Base-by-base conservation (phyloP, 1,139 yeast species). In the Tardiomyces blankii region DNA sequence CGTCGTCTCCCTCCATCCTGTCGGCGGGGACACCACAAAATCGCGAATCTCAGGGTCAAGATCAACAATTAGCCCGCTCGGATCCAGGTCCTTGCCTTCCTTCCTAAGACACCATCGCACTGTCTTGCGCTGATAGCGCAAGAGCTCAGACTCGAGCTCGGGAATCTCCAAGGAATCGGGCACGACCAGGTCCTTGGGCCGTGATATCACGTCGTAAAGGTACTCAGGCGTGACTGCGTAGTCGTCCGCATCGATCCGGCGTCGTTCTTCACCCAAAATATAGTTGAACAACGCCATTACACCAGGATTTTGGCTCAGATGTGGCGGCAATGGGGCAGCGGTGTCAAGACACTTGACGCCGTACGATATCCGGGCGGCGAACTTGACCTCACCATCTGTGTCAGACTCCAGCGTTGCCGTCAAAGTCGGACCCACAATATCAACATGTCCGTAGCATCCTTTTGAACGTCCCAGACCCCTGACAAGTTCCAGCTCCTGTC, bases 111-210 rank as follows among this genome's bases (percentile, higher is more conserved):
- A 66, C 94, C 94, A 85, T 23, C 69, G 61, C 0, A 85, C 74
- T 0, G 91, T 73, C 44, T 74, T 76, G 5, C 71, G 66, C 57
- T 85, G 95, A 51, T 80, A 85, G 6, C 69, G 68, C 19, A 81
- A 35, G 6, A 35, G 39, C 39, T 16, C 19, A 16, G 19, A 14
- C 21, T 35, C 39, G 21, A 35, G 39, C 18, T 35, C 39, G 3
- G 39, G 39, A 18, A 16, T 16, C 2, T 35, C 19, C 11, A 35
- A 9, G 12, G 18, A 3, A 3, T 35, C 39, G 4, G 39, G 39
- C 12, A 16, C 39, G 18, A 7, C 19, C 19, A 35, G 21, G 12
- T 35, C 13, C 21, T n/a, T n/a, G 3, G 18, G 19, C 11, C 39
- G 39, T 3, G 19, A 35, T 4, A 35, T 35, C 19, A n/a, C 19